These are phyloP conservation scores for Cucurbitaria berberidis DNA, from an alignment of 2,329 filamentous ascomycete species.

Conservation along the genomic window DNA sequence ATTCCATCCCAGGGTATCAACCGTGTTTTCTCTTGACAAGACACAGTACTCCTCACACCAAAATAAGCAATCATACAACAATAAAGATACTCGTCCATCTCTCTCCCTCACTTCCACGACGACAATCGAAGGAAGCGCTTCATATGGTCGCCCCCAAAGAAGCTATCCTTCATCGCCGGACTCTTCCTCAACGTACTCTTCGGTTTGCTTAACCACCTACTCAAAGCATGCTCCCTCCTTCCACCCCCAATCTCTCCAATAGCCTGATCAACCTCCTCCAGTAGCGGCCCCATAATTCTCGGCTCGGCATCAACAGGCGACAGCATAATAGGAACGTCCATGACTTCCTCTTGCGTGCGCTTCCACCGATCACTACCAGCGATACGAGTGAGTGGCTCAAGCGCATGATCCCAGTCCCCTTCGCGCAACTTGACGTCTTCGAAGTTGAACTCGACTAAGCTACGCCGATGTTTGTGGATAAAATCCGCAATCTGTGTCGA, in stretches of 20 bases:
- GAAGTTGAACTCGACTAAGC: constrained; percentile 79
- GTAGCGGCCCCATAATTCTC: constrained; percentile 42
- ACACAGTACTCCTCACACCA: constrained; percentile 11
- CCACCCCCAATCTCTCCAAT: constrained; percentile 29
- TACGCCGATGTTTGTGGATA: constrained; percentile 69
- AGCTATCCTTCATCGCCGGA: constrained; percentile 40
- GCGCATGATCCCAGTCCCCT: constrained; percentile 81
- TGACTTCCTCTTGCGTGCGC: constrained; percentile 49
- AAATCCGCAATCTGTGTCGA: constrained; percentile 73
- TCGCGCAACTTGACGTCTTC: constrained; percentile 73
- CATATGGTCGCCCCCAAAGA: constrained; percentile 47
- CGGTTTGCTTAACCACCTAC: constrained; percentile 41
- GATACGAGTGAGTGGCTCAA: constrained; percentile 69
- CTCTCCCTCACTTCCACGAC: constrained; percentile 33
- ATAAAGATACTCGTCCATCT: not conserved
- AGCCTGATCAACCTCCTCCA: constrained; percentile 40
- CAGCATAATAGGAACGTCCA: constrained; percentile 51
- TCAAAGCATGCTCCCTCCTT: constrained; percentile 30
- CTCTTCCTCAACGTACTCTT: constrained; percentile 22
- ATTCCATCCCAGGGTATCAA: constrained; percentile 18
- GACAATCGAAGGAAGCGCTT: constrained; percentile 45
- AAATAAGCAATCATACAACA: not conserved
- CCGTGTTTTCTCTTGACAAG: constrained; percentile 19
- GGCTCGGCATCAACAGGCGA: constrained; percentile 43
- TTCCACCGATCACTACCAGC: constrained; percentile 51